Percentiles rank a stretch among this genome's conserved stretches.
phyloP scores from a whole-genome alignment of 2,329 filamentous ascomycete species.

The Verticillium longisporum region DNA sequence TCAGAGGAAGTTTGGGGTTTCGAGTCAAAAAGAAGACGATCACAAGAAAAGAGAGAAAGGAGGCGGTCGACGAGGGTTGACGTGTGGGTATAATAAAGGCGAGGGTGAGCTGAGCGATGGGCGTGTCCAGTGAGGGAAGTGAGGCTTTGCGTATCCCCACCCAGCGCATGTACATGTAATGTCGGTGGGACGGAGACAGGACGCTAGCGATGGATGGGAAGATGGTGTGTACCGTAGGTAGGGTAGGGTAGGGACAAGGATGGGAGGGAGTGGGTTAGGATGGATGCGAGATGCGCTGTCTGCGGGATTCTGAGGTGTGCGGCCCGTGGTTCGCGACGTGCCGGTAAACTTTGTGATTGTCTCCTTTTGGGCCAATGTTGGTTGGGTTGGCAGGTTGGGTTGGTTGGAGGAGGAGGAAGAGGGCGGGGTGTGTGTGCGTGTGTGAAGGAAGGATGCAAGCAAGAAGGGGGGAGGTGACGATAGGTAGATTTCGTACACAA shows the following conservation, averaged over 20 bases:
- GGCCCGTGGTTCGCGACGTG: neutral
- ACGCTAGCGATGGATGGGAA: conserved; percentile 6
- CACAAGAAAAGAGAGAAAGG: neutral
- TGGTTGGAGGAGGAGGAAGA: neutral
- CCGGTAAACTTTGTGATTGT: neutral
- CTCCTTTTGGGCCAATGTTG: neutral
- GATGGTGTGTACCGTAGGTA: neutral
- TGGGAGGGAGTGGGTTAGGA: conserved; percentile 2
- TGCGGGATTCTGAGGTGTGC: conserved; percentile 2
- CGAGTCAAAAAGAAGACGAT: conserved; percentile 1
- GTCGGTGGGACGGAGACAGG: conserved; percentile 13
- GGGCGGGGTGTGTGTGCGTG: neutral
- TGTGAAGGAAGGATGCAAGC: neutral
- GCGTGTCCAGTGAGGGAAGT: conserved; percentile 12
- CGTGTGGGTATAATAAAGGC: conserved; percentile 10
- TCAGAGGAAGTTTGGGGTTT: neutral
- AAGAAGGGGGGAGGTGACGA: neutral
- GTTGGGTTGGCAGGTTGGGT: neutral
- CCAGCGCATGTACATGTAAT: conserved; percentile 11
- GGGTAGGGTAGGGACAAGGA: neutral
- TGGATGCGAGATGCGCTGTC: conserved; percentile 2
- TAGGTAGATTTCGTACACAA: neutral
- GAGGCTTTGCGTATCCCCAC: conserved; percentile 11
- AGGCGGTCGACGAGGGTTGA: conserved; percentile 6
- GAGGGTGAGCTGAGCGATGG: conserved; percentile 10